phyloP scores from a whole-genome alignment of 2,329 filamentous ascomycete species.

The Epichloe festucae region DNA sequence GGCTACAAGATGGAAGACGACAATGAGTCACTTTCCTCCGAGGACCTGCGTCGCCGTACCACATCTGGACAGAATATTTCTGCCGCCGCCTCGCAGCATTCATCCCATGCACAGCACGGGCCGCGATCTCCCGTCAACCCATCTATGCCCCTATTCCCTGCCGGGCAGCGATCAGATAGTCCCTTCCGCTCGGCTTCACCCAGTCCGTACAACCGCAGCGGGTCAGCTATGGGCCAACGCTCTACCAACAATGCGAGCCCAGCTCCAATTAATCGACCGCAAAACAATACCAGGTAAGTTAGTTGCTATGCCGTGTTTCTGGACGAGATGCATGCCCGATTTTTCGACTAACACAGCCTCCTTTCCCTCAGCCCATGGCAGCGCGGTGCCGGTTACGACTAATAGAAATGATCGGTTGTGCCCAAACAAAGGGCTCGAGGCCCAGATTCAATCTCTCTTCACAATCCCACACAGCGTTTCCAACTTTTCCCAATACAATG shows the following conservation, averaged over 20 bases:
- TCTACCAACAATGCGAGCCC: slow-evolving; percentile 21
- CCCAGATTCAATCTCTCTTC: too few species aligned
- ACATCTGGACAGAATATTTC: slow-evolving; percentile 16
- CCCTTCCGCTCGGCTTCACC: slow-evolving; percentile 23
- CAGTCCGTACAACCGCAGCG: slow-evolving; percentile 18
- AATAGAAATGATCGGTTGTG: slow-evolving; percentile 5
- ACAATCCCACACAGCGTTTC: not conserved
- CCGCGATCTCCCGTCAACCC: slow-evolving; percentile 26
- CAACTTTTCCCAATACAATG: not conserved
- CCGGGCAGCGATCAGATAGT: slow-evolving; percentile 22
- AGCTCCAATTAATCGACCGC: slow-evolving; percentile 19
- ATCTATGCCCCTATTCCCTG: slow-evolving; percentile 30
- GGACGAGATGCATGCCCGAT: too few species aligned
- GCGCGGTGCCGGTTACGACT: slow-evolving; percentile 31
- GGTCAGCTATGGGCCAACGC: slow-evolving; percentile 13
- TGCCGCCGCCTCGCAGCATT: slow-evolving; percentile 17
- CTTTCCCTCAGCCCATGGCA: slow-evolving; percentile 27
- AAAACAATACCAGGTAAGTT: slow-evolving; percentile 27
- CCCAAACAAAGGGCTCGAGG: not conserved
- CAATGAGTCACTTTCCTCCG: slow-evolving; percentile 26
- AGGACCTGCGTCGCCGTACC: slow-evolving; percentile 23
- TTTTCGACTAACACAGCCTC: slow-evolving; percentile 8
- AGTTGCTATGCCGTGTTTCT: too few species aligned
- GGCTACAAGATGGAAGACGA: slow-evolving; percentile 31
- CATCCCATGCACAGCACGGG: slow-evolving; percentile 14